Base-by-base conservation (phyloP, 345 rosid genomes). In the Populus simonii region DNA sequence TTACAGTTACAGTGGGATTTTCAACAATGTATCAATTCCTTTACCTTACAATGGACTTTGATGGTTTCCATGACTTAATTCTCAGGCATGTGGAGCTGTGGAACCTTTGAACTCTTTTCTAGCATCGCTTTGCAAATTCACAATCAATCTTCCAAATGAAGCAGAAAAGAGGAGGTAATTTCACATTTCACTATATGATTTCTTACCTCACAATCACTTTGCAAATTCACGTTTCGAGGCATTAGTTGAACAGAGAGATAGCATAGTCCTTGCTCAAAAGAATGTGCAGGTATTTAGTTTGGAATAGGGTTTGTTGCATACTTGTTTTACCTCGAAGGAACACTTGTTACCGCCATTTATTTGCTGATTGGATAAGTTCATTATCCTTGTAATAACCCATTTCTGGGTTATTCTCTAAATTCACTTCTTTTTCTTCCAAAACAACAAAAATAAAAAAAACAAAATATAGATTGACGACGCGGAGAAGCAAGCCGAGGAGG, bases 61-160 rank as follows among this genome's bases (percentile, higher is more conserved):
- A 65, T 74, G 23, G n/a, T 79, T 78, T 71, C 38, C 74, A 49
- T 84, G 68, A 66, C 33, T 16, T 70, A 39, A 78, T 80, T 70
- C 67, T 74, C 91, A 96, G 99, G 99, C 99, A 68, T 96, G 98
- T 87, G 99, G 99, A 72, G 94, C 97, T 76, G 86, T 93, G 73
- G 98, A 96, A 83, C 99, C 99, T 72, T 88, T 96, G 78, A 96
- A 96, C 85, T 89, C 99, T 43, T 96, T 91, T 85, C 92, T 93
- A 80, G 98, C 99, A 66, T 96, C 99, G 1, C 93, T 92, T 69
- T 96, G 98, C 89, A 96, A 93, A 86, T 91, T 91, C 88, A 92
- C 98, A 0, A 96, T 92, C 80, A 89, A 85, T 86, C 86, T 92
- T 80, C 97, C 99, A 43, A 87, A 70, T 78, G 98, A 93, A 76